These are phyloP conservation scores for Cicer judaicum DNA, from an alignment of 306 rosid species.

Conservation along the genomic window DNA sequence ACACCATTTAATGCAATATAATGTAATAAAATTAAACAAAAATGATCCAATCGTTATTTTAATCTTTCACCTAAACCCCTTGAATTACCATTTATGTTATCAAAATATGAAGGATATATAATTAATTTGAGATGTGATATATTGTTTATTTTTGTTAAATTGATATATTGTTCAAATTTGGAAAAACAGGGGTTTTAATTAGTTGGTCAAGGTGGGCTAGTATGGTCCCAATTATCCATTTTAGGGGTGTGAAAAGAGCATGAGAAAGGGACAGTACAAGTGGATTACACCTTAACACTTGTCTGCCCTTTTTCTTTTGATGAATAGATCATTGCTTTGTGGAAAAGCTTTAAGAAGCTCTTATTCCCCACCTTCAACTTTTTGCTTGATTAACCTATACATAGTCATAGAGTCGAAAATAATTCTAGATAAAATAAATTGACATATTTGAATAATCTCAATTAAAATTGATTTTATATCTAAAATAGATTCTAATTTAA, in stretches of 20 bases:
- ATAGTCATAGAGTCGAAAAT: too few relatives aligned
- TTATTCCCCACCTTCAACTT: not conserved
- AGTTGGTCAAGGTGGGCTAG: not conserved
- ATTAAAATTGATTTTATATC: too few relatives aligned
- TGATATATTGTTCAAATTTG: not conserved
- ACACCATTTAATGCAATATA: too few relatives aligned
- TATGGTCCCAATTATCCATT: not conserved
- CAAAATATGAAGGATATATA: not conserved
- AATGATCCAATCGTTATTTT: not conserved
- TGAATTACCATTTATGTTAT: not conserved
- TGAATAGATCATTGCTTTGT: not conserved
- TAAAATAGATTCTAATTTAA: too few relatives aligned
- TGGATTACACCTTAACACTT: constrained; percentile 7
- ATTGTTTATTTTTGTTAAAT: not conserved
- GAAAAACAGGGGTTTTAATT: not conserved
- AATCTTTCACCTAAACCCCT: not conserved
- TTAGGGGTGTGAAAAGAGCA: not conserved
- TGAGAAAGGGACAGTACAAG: not conserved
- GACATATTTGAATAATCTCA: too few relatives aligned
- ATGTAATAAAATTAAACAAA: too few relatives aligned
- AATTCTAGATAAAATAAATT: too few relatives aligned
- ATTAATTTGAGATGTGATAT: not conserved
- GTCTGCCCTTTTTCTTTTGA: constrained; percentile 17
- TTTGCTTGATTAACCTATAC: too few relatives aligned
- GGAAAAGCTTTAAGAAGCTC: not conserved